phyloP scores from a whole-genome alignment of 495 filamentous ascomycete species.

The Talaromyces ruber region DNA sequence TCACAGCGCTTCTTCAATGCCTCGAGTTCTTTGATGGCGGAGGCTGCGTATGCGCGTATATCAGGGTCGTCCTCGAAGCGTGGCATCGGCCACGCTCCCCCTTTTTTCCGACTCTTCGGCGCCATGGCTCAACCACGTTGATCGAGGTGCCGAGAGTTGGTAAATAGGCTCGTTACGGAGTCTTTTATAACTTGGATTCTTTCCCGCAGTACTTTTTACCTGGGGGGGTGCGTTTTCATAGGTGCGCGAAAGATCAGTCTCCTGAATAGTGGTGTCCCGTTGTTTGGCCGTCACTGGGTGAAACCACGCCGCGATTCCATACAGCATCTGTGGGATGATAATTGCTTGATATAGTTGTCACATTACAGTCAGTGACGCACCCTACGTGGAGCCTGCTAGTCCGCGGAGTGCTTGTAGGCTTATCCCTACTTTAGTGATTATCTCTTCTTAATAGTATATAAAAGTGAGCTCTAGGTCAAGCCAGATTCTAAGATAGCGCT shows the following conservation, averaged over 20 bases:
- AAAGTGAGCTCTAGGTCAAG: too few species aligned
- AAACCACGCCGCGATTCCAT: slow-evolving; percentile 5
- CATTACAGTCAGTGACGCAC: slow-evolving; percentile 6
- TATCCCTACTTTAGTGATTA: too few species aligned
- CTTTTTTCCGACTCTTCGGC: neutral
- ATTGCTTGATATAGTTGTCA: slow-evolving; percentile 13
- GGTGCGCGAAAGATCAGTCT: too few species aligned
- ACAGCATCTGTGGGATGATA: slow-evolving; percentile 14
- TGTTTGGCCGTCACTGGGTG: too few species aligned
- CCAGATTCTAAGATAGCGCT: too few species aligned
- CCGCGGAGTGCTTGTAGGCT: slow-evolving; percentile 8
- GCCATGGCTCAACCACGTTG: neutral
- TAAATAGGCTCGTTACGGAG: neutral
- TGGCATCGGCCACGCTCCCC: neutral
- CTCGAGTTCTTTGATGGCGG: neutral
- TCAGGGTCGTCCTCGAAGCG: neutral
- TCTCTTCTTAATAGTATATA: too few species aligned
- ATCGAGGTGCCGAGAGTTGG: neutral
- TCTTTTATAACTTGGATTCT: slow-evolving; percentile 1
- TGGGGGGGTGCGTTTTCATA: slow-evolving; percentile 1
- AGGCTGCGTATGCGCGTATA: neutral
- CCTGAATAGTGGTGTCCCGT: too few species aligned
- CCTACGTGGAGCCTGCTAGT: slow-evolving; percentile 11
- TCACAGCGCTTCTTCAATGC: neutral
- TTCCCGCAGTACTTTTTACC: slow-evolving; percentile 3